Percentiles rank a stretch among this genome's conserved stretches.
phyloP scores from a whole-genome alignment of 2,329 filamentous ascomycete genomes.

The Penicillium sp. region DNA sequence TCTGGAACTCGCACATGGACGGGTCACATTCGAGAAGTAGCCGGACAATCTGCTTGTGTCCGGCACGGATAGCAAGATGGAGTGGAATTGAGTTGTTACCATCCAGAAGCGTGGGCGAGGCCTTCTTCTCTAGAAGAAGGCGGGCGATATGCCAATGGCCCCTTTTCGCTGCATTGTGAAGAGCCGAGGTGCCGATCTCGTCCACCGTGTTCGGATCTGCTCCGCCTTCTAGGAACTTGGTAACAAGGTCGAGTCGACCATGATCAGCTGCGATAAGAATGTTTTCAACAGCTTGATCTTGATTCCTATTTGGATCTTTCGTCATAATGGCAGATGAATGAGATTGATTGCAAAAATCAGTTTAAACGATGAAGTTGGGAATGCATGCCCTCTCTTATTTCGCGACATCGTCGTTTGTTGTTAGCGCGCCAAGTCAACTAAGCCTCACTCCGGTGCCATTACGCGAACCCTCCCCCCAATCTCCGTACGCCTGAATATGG shows the following conservation, averaged over 20 bases:
- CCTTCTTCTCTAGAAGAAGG: conserved; percentile 11
- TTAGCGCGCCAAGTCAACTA: conserved; percentile 1
- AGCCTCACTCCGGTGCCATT: neutral
- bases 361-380: neutral
- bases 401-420: neutral
- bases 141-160: conserved; percentile 13
- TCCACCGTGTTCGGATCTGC: conserved; percentile 14
- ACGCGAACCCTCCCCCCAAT: neutral
- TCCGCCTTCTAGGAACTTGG: conserved; percentile 10
- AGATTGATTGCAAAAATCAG: neutral
- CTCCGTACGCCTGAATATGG: neutral
- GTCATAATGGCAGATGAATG: neutral
- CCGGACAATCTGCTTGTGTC: conserved; percentile 9
- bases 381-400: neutral
- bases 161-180: conserved; percentile 14
- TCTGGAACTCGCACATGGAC: neutral
- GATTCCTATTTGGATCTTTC: neutral
- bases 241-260: conserved; percentile 11
- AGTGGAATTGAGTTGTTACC: conserved; percentile 5
- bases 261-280: conserved; percentile 12
- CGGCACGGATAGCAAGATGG: conserved; percentile 1
- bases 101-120: conserved; percentile 3
- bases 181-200: conserved; percentile 13
- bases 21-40: conserved; percentile 9
- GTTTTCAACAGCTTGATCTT: neutral